Percentiles rank a stretch among this genome's conserved stretches.
Conservation (phyloP, 176 grass and related monocot species). For the Oryza nivara region DNA sequence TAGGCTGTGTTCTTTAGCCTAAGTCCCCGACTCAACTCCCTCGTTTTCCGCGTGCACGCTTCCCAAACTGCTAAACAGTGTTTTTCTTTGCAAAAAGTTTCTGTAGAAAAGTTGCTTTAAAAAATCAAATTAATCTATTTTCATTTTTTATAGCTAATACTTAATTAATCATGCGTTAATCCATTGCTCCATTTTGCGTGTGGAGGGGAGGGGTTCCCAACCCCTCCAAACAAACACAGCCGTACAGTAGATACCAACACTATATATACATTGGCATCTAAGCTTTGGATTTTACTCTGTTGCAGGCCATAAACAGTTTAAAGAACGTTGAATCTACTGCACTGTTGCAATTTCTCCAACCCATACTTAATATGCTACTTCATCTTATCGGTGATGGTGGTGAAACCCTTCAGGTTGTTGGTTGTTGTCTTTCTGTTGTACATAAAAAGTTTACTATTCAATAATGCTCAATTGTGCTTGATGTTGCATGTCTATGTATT, state of each 20-base stretch:
- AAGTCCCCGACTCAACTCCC: too few species aligned
- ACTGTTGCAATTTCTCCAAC: slow-evolving; percentile 90
- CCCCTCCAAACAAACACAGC: too few species aligned
- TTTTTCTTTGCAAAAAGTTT: too few species aligned
- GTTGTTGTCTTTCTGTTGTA: slow-evolving; percentile 38
- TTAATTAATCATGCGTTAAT: too few species aligned
- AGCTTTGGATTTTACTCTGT: slow-evolving; percentile 29
- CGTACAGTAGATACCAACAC: background rate
- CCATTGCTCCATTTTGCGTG: too few species aligned
- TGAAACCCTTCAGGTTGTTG: slow-evolving; percentile 97
- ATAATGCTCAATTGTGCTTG: slow-evolving; percentile 7
- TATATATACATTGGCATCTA: background rate
- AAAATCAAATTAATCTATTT: too few species aligned
- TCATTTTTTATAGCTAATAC: too few species aligned
- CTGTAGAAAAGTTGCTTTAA: too few species aligned
- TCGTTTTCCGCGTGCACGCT: too few species aligned
- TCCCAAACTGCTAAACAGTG: too few species aligned
- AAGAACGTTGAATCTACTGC: slow-evolving; percentile 97
- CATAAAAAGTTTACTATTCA: slow-evolving; percentile 18
- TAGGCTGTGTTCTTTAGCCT: too few species aligned
- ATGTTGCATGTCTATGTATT: slow-evolving; percentile 22
- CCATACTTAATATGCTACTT: slow-evolving; percentile 98
- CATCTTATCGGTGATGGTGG: slow-evolving; percentile 99
- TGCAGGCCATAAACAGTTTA: slow-evolving; percentile 98
- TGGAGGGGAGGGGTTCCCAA: too few species aligned